A percentile compares a stretch with the other conserved stretches of the same genome.
phyloP scores from a whole-genome alignment of 352 stramenopile species.

The Globisporangium spinosum region DNA sequence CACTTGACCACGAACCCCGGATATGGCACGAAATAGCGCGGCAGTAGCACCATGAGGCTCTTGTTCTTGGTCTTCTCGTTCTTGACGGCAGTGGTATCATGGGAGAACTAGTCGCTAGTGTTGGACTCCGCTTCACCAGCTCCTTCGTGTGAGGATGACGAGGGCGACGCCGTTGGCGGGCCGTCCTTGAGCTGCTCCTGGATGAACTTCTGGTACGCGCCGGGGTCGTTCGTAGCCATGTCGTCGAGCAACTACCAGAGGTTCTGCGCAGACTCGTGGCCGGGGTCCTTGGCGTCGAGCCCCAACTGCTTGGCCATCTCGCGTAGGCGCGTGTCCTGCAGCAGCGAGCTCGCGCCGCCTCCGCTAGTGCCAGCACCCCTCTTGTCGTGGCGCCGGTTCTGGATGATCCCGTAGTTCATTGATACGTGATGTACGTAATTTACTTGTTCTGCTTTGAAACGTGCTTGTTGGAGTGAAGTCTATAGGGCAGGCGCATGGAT shows the following conservation, averaged over 20 bases:
- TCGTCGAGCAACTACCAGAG: constrained; percentile 77
- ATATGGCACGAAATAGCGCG: constrained; percentile 56
- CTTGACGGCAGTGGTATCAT: background rate
- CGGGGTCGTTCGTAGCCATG: constrained; percentile 64
- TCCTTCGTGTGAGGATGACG: background rate
- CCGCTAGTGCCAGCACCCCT: constrained; percentile 15
- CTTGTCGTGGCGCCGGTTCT: constrained; percentile 57
- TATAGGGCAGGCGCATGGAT: too few relatives aligned
- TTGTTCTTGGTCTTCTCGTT: background rate
- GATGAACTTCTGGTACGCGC: constrained; percentile 76
- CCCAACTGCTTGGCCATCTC: constrained; percentile 85
- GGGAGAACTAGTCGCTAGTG: constrained; percentile 3
- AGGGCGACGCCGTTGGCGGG: constrained; percentile 23
- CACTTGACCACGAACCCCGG: constrained; percentile 82
- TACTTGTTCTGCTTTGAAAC: background rate
- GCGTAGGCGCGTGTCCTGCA: constrained; percentile 59
- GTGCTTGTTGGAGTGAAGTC: background rate
- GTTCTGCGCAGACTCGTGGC: constrained; percentile 54
- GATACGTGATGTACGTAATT: background rate
- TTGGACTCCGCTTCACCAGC: too few relatives aligned
- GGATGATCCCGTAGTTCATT: constrained; percentile 87
- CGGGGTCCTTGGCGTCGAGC: constrained; percentile 61
- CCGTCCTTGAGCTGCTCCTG: constrained; percentile 74
- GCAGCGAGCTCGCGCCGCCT: constrained; percentile 31
- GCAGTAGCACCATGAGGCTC: constrained; percentile 15